Conservation (phyloP, 2,329 filamentous ascomycete genomes). For the Aspergillus sp. region DNA sequence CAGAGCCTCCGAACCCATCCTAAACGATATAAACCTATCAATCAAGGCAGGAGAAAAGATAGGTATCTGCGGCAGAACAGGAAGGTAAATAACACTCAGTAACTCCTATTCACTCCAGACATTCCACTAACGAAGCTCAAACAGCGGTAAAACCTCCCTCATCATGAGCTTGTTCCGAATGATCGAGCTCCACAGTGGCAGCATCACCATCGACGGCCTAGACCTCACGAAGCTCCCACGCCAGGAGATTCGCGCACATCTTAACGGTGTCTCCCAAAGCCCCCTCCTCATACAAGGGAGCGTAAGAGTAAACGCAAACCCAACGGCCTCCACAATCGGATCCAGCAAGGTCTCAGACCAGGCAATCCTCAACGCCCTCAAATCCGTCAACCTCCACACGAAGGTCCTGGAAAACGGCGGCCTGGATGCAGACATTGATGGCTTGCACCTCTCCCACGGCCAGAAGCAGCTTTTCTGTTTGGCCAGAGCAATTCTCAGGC, state of each 20-base stretch:
- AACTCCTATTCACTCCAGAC: not conserved
- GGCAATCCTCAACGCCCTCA: slow-evolving; percentile 38
- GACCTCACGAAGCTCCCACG: slow-evolving; percentile 42
- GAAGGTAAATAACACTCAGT: slow-evolving; percentile 27
- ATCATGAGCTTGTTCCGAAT: slow-evolving; percentile 45
- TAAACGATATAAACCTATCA: slow-evolving; percentile 48
- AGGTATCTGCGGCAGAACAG: slow-evolving; percentile 43
- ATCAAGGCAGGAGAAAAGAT: slow-evolving; percentile 45
- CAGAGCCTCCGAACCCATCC: slow-evolving; percentile 36
- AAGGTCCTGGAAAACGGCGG: slow-evolving; percentile 41
- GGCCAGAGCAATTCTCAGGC: slow-evolving; percentile 57
- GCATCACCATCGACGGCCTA: slow-evolving; percentile 45
- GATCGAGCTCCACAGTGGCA: slow-evolving; percentile 41
- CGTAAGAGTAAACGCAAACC: slow-evolving; percentile 42
- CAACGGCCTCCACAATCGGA: slow-evolving; percentile 22
- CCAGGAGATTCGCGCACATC: slow-evolving; percentile 39
- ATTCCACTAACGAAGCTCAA: not conserved
- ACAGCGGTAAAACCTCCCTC: slow-evolving; percentile 46
- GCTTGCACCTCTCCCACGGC: slow-evolving; percentile 55
- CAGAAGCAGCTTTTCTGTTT: slow-evolving; percentile 66
- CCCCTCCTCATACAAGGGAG: slow-evolving; percentile 43
- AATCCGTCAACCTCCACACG: slow-evolving; percentile 38
- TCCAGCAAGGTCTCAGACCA: slow-evolving; percentile 25
- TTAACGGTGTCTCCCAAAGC: slow-evolving; percentile 48
- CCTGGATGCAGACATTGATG: slow-evolving; percentile 46